phyloP scores from a whole-genome alignment of 495 filamentous ascomycete genomes.

The Eremomyces bilateralis region DNA sequence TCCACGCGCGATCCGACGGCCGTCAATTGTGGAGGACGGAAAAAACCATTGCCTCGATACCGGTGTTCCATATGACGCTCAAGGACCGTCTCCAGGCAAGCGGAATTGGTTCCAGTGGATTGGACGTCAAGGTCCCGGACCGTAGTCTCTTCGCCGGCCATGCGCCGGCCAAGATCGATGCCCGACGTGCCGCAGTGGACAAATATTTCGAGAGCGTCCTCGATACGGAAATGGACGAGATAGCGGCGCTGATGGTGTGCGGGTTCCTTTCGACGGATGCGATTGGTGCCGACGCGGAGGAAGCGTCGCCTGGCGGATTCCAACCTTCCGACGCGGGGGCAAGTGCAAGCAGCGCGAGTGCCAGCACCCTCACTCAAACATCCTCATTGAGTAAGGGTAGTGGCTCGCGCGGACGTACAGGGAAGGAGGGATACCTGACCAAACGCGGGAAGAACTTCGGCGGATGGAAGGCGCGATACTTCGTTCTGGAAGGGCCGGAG shows the following conservation, averaged over 20 bases:
- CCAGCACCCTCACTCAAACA: background rate
- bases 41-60: constrained; percentile 67
- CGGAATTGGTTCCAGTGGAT: no score
- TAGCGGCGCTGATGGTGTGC: constrained; percentile 62
- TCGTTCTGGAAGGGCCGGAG: constrained; percentile 72
- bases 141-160: constrained; percentile 74
- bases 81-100: no score
- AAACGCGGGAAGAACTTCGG: constrained; percentile 97
- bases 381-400: constrained; percentile 27
- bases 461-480: constrained; percentile 95
- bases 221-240: constrained; percentile 58
- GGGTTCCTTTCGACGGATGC: constrained; percentile 73
- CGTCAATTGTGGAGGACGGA: constrained; percentile 82
- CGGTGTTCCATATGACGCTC: constrained; percentile 58
- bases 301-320: no score
- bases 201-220: constrained; percentile 66
- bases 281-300: constrained; percentile 49
- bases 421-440: constrained; percentile 81
- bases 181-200: constrained; percentile 60
- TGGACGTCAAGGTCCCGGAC: constrained; percentile 41
- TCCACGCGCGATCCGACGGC: constrained; percentile 57
- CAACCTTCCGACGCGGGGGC: no score
- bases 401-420: constrained; percentile 16
- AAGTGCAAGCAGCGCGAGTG: background rate
- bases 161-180: constrained; percentile 83